phyloP scores from a whole-genome alignment of 306 rosid genomes.

The Fragaria vesca region DNA sequence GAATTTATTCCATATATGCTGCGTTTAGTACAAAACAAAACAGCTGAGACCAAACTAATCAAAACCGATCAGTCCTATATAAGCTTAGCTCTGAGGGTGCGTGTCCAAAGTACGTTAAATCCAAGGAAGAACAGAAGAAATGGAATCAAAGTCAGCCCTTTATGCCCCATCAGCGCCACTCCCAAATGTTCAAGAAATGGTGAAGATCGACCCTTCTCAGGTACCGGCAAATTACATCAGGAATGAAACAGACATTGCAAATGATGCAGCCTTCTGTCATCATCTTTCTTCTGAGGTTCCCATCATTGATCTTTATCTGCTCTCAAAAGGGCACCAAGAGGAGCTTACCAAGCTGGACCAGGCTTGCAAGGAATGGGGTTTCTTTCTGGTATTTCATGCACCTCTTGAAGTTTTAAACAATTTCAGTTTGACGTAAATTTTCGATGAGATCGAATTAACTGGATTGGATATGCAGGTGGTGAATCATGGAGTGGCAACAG shows the following conservation, averaged over 20 bases:
- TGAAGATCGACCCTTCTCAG: slow-evolving; percentile 20
- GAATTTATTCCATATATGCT: not conserved
- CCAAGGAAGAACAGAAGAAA: not conserved
- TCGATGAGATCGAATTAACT: not conserved
- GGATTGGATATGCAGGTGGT: slow-evolving; percentile 11
- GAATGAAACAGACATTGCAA: slow-evolving; percentile 22
- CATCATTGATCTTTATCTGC: slow-evolving; percentile 27
- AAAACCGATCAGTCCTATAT: not conserved
- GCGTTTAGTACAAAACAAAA: not conserved
- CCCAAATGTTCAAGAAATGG: slow-evolving; percentile 39
- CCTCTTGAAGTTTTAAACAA: too few species aligned
- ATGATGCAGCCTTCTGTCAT: not conserved
- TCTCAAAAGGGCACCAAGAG: slow-evolving; percentile 15
- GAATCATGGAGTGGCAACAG: slow-evolving; percentile 29
- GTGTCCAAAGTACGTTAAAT: not conserved
- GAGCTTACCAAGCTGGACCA: slow-evolving; percentile 24
- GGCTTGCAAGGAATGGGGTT: slow-evolving; percentile 41
- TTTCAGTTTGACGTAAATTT: not conserved
- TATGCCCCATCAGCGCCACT: not conserved
- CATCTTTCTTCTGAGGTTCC: slow-evolving; percentile 21
- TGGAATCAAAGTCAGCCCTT: not conserved
- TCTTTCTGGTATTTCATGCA: slow-evolving; percentile 29
- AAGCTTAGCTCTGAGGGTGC: not conserved
- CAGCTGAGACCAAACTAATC: not conserved
- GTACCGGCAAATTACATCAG: slow-evolving; percentile 29